phyloP scores from a whole-genome alignment of 1,284 basidiomycete species.

The Microbotryomycetes sp. region DNA sequence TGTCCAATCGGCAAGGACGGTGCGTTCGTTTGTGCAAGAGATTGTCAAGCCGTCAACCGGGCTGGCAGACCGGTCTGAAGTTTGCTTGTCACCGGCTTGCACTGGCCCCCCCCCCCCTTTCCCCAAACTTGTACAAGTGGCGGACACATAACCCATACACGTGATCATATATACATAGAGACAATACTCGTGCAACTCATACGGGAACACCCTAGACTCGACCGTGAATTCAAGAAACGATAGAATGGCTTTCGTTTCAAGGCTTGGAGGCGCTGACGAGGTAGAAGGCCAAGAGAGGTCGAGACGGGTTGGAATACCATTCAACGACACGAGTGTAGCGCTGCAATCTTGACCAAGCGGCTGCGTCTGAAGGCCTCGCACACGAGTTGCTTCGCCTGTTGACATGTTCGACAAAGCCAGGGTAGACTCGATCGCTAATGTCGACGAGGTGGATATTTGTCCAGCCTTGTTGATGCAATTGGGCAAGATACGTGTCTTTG shows the following conservation, averaged over 20 bases:
- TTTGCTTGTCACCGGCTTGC: background rate
- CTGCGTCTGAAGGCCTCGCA: background rate
- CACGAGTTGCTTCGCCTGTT: background rate
- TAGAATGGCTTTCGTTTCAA: background rate
- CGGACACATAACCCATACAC: background rate
- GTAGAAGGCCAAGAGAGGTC: background rate
- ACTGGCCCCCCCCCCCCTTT: too few species aligned
- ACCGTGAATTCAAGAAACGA: background rate
- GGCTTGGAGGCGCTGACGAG: background rate
- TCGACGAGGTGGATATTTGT: background rate
- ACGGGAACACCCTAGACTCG: too few species aligned
- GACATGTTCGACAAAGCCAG: background rate
- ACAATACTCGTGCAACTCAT: too few species aligned
- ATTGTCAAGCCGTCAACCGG: background rate
- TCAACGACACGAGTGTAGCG: background rate
- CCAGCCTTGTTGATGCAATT: background rate
- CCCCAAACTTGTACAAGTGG: too few species aligned
- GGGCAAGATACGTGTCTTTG: background rate
- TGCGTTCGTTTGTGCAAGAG: conserved; percentile 9
- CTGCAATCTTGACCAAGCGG: background rate
- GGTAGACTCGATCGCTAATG: background rate
- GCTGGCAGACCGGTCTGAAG: background rate
- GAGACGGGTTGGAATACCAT: background rate
- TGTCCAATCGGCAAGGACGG: conserved; percentile 78
- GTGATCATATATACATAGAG: background rate